phyloP scores from a whole-genome alignment of 2,329 filamentous ascomycete genomes.

The Trichophyton verrucosum region DNA sequence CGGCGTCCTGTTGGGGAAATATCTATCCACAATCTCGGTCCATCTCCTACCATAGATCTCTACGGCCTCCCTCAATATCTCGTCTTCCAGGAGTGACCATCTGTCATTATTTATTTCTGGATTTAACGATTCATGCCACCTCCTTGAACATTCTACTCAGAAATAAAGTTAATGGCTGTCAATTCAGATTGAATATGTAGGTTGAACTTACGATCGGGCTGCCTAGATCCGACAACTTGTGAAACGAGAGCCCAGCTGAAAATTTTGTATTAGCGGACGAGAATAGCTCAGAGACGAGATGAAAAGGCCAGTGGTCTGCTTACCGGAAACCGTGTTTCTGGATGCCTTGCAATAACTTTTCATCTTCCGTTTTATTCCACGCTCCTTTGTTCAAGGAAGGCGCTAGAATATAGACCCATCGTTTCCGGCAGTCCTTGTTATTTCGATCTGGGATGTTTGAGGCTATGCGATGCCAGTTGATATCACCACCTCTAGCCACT shows the following conservation, averaged over 20 bases:
- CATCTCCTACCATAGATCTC: slow-evolving; percentile 5
- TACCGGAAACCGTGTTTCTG: slow-evolving; percentile 7
- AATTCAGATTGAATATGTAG: neutral
- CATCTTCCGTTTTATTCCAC: slow-evolving; percentile 6
- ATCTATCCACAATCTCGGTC: slow-evolving; percentile 6
- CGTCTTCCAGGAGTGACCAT: slow-evolving; percentile 6
- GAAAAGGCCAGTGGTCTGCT: neutral
- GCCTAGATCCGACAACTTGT: slow-evolving; percentile 5
- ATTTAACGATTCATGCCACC: slow-evolving; percentile 6
- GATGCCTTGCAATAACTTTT: slow-evolving; percentile 6
- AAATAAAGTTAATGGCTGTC: neutral
- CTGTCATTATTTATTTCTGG: slow-evolving; percentile 6
- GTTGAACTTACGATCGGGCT: slow-evolving; percentile 5
- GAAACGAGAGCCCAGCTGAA: slow-evolving; percentile 5
- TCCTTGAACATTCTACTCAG: slow-evolving; percentile 1
- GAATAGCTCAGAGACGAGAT: neutral
- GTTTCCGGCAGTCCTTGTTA: slow-evolving; percentile 5
- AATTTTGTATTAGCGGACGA: neutral
- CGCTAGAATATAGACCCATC: slow-evolving; percentile 7
- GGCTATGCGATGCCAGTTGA: slow-evolving; percentile 7
- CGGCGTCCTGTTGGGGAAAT: slow-evolving; percentile 5
- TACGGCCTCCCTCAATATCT: slow-evolving; percentile 3
- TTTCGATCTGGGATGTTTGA: slow-evolving; percentile 6
- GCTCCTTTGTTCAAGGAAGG: slow-evolving; percentile 5
- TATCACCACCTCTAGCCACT: slow-evolving; percentile 5